Percentiles rank a stretch among this genome's conserved stretches.
These are phyloP conservation scores for Phaseolus coccineus DNA, from an alignment of 331 rosid genomes.

Conservation along the genomic window DNA sequence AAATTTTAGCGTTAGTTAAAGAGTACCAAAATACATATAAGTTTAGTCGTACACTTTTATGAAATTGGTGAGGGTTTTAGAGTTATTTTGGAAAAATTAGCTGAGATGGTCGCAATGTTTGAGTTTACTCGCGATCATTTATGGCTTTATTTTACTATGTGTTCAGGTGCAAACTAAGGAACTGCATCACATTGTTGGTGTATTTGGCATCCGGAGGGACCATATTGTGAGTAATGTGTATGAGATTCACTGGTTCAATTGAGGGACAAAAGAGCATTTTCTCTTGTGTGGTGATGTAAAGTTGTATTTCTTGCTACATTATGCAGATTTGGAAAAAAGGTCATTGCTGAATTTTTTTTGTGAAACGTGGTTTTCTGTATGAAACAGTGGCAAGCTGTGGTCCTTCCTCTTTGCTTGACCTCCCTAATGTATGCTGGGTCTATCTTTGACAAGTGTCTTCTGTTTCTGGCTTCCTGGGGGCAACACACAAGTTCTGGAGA, in stretches of 20 bases:
- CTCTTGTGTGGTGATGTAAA: constrained; percentile 45
- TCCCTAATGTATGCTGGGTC: constrained; percentile 87
- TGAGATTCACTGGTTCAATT: constrained; percentile 20
- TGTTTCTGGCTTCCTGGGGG: constrained; percentile 64
- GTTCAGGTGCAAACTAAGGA: constrained; percentile 66
- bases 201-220: constrained; percentile 77
- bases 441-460: constrained; percentile 63
- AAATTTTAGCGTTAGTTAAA: not conserved
- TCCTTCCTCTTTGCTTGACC: constrained; percentile 83
- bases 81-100: constrained; percentile 5
- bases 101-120: not conserved
- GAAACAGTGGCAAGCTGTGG: constrained; percentile 96
- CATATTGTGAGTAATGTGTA: constrained; percentile 70
- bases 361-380: constrained; percentile 75
- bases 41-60: not conserved
- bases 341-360: constrained; percentile 65
- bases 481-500: constrained; percentile 48
- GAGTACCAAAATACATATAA: not conserved
- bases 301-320: constrained; percentile 48
- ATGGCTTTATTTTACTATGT: constrained; percentile 18
- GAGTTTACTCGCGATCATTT: constrained; percentile 4
- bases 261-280: constrained; percentile 25
- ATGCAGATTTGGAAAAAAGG: constrained; percentile 62
- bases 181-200: constrained; percentile 50
- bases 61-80: constrained; percentile 4